A percentile compares a stretch with the other conserved stretches of the same genome.
phyloP scores from a whole-genome alignment of 1,139 yeast genomes.

The Sugiyamaella pinicola region DNA sequence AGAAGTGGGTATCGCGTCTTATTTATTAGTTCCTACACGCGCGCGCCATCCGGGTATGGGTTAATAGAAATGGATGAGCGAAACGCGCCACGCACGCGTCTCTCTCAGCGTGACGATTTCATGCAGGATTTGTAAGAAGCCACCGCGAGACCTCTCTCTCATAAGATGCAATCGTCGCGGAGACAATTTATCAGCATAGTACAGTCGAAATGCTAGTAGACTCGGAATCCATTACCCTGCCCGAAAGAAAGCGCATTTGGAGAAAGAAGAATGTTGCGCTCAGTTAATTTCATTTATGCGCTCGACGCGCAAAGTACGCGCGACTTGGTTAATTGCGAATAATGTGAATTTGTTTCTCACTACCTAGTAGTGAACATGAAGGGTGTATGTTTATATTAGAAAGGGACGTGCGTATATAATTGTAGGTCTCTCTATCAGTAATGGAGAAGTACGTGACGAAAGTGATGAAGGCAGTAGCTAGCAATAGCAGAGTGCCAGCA shows the following conservation, averaged over 20 bases:
- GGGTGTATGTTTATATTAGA: too few species aligned
- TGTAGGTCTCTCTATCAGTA: too few species aligned
- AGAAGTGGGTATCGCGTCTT: slow-evolving; percentile 13
- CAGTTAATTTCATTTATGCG: slow-evolving; percentile 1
- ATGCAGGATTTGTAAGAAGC: slow-evolving; percentile 14
- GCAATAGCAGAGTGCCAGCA: too few species aligned
- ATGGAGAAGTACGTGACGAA: too few species aligned
- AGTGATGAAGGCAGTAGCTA: too few species aligned
- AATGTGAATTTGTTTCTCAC: too few species aligned
- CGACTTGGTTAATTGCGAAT: background rate
- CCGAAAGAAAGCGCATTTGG: background rate
- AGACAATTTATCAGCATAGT: background rate
- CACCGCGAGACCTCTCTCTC: too few species aligned
- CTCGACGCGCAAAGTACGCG: slow-evolving; percentile 8
- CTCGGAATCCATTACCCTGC: background rate
- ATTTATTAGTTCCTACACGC: slow-evolving; percentile 11
- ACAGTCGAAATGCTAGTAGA: slow-evolving; percentile 3
- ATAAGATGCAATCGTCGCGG: too few species aligned
- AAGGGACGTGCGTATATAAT: too few species aligned
- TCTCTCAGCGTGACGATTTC: background rate
- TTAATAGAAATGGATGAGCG: background rate
- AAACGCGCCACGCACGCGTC: slow-evolving; percentile 11
- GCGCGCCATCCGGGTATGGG: slow-evolving; percentile 9
- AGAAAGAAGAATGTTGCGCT: background rate
- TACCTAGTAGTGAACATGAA: too few species aligned